A percentile compares a stretch with the other conserved stretches of the same genome.
phyloP scores from a whole-genome alignment of 169 alveolate species.

The Cystoisospora suis region DNA sequence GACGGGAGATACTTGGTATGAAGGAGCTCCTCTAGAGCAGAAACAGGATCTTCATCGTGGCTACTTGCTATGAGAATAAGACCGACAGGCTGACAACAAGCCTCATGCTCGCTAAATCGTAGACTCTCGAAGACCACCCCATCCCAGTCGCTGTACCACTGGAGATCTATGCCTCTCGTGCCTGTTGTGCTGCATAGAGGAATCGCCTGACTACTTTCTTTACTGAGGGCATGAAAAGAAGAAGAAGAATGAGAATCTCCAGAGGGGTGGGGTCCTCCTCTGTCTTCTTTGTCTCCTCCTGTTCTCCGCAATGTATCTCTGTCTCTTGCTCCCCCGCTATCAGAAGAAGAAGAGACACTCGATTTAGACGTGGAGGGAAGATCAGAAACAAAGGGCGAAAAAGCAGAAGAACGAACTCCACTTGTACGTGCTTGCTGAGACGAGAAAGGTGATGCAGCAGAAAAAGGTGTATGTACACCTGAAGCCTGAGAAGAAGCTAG shows the following conservation, averaged over 20 bases:
- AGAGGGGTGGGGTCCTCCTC: too few relatives aligned
- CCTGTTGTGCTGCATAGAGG: constrained; percentile 31
- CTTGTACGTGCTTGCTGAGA: not conserved
- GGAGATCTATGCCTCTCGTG: constrained; percentile 8
- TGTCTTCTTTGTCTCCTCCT: too few relatives aligned
- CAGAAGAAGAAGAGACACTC: too few relatives aligned
- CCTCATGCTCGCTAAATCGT: constrained; percentile 33
- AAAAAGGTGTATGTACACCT: not conserved
- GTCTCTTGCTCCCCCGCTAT: too few relatives aligned
- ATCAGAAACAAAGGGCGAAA: constrained; percentile 27
- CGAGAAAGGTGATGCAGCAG: not conserved
- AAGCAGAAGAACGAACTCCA: constrained; percentile 14
- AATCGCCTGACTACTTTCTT: too few relatives aligned
- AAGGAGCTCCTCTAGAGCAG: constrained; percentile 25
- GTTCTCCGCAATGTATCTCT: too few relatives aligned
- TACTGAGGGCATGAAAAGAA: too few relatives aligned
- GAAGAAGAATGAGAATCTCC: too few relatives aligned
- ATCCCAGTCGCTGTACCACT: constrained; percentile 41
- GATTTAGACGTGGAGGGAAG: too few relatives aligned
- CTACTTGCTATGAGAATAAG: constrained; percentile 5
- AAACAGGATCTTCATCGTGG: constrained; percentile 30
- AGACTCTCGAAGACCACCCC: constrained; percentile 16
- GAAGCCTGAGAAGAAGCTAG: not conserved
- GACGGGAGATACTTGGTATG: constrained; percentile 8
- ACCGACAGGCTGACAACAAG: constrained; percentile 48